phyloP scores from a whole-genome alignment of 495 filamentous ascomycete species.

The Tuber brumale region DNA sequence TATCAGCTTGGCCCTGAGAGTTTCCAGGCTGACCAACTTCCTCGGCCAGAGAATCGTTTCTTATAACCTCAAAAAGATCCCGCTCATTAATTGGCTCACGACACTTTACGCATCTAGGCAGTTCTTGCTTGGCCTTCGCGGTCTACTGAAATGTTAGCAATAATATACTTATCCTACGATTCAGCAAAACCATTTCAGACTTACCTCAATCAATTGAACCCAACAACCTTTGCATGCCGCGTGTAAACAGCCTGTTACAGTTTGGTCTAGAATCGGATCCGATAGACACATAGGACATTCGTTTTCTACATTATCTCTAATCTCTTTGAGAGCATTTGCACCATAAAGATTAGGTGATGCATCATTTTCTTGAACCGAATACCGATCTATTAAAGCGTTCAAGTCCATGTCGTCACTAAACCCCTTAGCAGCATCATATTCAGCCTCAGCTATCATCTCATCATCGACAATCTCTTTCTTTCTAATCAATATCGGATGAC shows the following conservation, averaged over 20 bases:
- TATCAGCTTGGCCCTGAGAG: slow-evolving; percentile 38
- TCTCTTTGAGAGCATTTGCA: slow-evolving; percentile 78
- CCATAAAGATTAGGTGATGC: slow-evolving; percentile 67
- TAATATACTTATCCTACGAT: neutral
- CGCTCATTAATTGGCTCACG: slow-evolving; percentile 71
- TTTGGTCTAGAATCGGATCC: slow-evolving; percentile 88
- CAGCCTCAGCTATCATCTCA: slow-evolving; percentile 74
- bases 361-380: slow-evolving; percentile 55
- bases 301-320: slow-evolving; percentile 74
- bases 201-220: slow-evolving; percentile 64
- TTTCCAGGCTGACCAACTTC: slow-evolving; percentile 45
- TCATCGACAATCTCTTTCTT: slow-evolving; percentile 79
- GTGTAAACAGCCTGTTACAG: slow-evolving; percentile 94
- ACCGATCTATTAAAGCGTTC: slow-evolving; percentile 71
- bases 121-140: slow-evolving; percentile 65
- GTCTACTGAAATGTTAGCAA: slow-evolving; percentile 48
- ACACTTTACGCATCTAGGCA: slow-evolving; percentile 82
- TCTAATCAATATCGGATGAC: slow-evolving; percentile 81
- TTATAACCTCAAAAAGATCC: slow-evolving; percentile 85
- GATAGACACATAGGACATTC: slow-evolving; percentile 94
- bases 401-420: slow-evolving; percentile 96
- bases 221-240: slow-evolving; percentile 90
- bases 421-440: slow-evolving; percentile 69
- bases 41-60: slow-evolving; percentile 46
- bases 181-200: neutral